A percentile compares a stretch with the other conserved stretches of the same genome.
Conservation (phyloP, 2,329 filamentous ascomycete species). For the Rhynchosporium agropyri region DNA sequence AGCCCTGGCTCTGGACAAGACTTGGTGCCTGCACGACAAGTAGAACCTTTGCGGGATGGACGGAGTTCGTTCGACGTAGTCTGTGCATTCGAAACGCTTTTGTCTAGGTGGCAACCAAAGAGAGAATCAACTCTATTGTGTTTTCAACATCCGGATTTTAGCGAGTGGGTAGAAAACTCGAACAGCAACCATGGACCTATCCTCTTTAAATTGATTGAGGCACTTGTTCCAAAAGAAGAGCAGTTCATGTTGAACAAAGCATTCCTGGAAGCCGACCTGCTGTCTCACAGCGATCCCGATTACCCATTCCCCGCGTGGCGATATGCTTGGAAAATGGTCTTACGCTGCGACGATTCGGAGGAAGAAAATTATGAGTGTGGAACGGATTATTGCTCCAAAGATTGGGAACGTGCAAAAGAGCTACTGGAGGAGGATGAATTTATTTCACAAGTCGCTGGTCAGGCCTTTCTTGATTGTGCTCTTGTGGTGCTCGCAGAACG, state of each 20-base stretch:
- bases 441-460: constrained; percentile 22
- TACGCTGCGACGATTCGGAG: constrained; percentile 14
- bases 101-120: constrained; percentile 30
- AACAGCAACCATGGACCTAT: constrained; percentile 20
- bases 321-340: constrained; percentile 19
- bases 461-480: constrained; percentile 30
- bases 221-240: constrained; percentile 28
- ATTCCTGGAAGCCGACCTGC: constrained; percentile 28
- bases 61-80: constrained; percentile 13
- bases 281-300: neutral
- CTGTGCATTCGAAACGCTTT: constrained; percentile 25
- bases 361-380: constrained; percentile 11
- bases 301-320: constrained; percentile 22
- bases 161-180: constrained; percentile 20
- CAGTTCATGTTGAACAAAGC: constrained; percentile 29
- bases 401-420: constrained; percentile 30
- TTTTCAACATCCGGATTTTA: constrained; percentile 26
- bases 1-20: neutral
- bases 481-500: constrained; percentile 30
- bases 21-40: neutral
- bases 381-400: constrained; percentile 18
- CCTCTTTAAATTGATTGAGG: constrained; percentile 32
- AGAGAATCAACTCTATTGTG: constrained; percentile 25
- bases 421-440: constrained; percentile 21
- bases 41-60: neutral